phyloP scores from a whole-genome alignment of 1,139 yeast species.

The Wickerhamiella pararugosa region DNA sequence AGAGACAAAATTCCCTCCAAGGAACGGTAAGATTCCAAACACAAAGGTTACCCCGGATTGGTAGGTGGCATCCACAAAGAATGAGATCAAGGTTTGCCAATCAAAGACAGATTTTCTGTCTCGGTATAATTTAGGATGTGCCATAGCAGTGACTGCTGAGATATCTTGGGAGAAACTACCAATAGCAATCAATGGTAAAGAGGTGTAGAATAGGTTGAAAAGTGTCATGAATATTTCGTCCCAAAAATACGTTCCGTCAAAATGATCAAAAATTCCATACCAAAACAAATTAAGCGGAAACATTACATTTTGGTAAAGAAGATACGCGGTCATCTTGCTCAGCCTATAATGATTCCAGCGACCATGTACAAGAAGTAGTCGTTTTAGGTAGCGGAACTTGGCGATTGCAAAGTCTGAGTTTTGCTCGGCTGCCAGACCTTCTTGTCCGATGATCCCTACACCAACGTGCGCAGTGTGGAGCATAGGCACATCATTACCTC shows the following conservation, averaged over 20 bases:
- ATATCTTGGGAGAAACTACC: slow-evolving; percentile 93
- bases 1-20: slow-evolving; percentile 34
- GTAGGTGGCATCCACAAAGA: slow-evolving; percentile 73
- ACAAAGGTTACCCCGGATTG: slow-evolving; percentile 66
- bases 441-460: slow-evolving; percentile 97
- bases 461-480: slow-evolving; percentile 98
- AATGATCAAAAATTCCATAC: slow-evolving; percentile 75
- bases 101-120: slow-evolving; percentile 84
- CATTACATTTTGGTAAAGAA: slow-evolving; percentile 83
- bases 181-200: slow-evolving; percentile 79
- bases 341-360: slow-evolving; percentile 25
- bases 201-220: slow-evolving; percentile 87
- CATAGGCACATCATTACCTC: slow-evolving; percentile 99
- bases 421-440: slow-evolving; percentile 91
- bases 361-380: slow-evolving; percentile 91
- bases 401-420: slow-evolving; percentile 95
- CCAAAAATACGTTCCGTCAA: slow-evolving; percentile 82
- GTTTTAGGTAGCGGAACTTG: slow-evolving; percentile 80
- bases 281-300: slow-evolving; percentile 82
- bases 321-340: slow-evolving; percentile 81
- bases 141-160: slow-evolving; percentile 55
- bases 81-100: slow-evolving; percentile 59
- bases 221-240: slow-evolving; percentile 88
- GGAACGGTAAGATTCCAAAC: slow-evolving; percentile 48
- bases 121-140: slow-evolving; percentile 77